These are phyloP conservation scores for Calonectria hongkongensis DNA, from an alignment of 2,329 filamentous ascomycete species.

Conservation along the genomic window DNA sequence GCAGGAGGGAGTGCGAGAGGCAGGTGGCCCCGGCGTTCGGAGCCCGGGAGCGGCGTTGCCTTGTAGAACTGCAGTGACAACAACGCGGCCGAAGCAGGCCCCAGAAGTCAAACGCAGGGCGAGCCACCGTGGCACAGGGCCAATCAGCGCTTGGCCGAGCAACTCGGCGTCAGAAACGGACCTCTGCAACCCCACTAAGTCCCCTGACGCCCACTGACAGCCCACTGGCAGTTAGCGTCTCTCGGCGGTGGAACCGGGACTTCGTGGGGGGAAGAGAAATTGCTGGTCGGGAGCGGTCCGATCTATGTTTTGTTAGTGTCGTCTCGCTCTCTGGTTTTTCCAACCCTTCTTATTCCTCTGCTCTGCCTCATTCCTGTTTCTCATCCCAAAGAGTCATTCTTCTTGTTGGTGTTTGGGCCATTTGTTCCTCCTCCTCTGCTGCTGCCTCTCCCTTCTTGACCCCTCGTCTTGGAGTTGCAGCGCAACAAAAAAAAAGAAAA, in stretches of 20 bases:
- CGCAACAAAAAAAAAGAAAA: constrained; percentile 37
- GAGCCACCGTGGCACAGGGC: constrained; percentile 26
- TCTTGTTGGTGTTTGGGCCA: constrained; percentile 25
- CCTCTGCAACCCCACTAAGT: constrained; percentile 34
- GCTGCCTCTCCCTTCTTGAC: constrained; percentile 54
- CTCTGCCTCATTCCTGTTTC: constrained; percentile 3
- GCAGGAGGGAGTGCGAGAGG: background rate
- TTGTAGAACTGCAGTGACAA: constrained; percentile 25
- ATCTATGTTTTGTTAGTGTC: constrained; percentile 24
- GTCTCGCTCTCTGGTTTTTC: constrained; percentile 27
- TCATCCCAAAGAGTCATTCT: constrained; percentile 32
- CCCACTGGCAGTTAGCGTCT: constrained; percentile 22
- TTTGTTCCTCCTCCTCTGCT: constrained; percentile 43
- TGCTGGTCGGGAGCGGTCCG: constrained; percentile 36
- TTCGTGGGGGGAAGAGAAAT: constrained; percentile 43
- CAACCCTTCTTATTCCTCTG: constrained; percentile 36
- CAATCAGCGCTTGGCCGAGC: constrained; percentile 45
- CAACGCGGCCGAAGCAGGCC: constrained; percentile 12
- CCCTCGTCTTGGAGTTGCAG: constrained; percentile 42
- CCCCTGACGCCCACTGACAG: constrained; percentile 28
- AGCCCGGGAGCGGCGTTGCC: constrained; percentile 52
- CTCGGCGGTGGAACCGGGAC: constrained; percentile 38
- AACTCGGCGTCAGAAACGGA: constrained; percentile 52
- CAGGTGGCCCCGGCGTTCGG: constrained; percentile 49
- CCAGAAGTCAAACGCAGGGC: constrained; percentile 25